These are phyloP conservation scores for Chrysochromulina tobinii DNA, from an alignment of 78 protist species.

Conservation along the genomic window DNA sequence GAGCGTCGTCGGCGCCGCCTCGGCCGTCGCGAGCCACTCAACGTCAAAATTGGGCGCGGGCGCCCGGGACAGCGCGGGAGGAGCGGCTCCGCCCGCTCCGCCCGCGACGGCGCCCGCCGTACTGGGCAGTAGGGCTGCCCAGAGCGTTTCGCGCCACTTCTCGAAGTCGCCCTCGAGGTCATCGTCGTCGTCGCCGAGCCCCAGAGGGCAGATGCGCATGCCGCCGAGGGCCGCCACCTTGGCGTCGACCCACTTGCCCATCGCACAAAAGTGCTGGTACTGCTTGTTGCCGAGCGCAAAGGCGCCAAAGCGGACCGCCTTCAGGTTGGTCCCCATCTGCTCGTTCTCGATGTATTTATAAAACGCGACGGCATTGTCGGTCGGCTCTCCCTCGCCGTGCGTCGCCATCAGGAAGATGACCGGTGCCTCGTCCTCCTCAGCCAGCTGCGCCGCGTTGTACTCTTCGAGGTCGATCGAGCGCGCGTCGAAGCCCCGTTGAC, in stretches of 20 bases:
- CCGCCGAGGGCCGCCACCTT: conserved; percentile 78
- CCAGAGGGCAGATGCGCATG: conserved; percentile 31
- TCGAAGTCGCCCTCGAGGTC: conserved; percentile 28
- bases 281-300: conserved; percentile 92
- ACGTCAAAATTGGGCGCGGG: not conserved
- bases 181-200: conserved; percentile 91
- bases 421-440: conserved; percentile 10
- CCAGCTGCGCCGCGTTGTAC: not conserved
- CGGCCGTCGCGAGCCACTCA: not conserved
- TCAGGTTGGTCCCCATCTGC: conserved; percentile 15
- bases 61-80: not conserved
- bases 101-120: too few relatives aligned
- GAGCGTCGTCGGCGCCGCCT: not conserved
- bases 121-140: not conserved
- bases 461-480: conserved; percentile 67
- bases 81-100: too few relatives aligned
- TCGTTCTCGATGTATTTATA: conserved; percentile 49
- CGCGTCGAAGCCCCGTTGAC: conserved; percentile 54
- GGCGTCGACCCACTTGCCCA: conserved; percentile 71
- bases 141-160: not conserved
- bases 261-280: conserved; percentile 82
- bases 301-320: not conserved
- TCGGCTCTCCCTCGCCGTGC: conserved; percentile 92
- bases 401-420: conserved; percentile 77
- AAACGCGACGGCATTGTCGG: conserved; percentile 84